Percentiles rank a stretch among this genome's conserved stretches.
Conservation (phyloP, 495 filamentous ascomycete species). For the Clohesyomyces aquaticus region DNA sequence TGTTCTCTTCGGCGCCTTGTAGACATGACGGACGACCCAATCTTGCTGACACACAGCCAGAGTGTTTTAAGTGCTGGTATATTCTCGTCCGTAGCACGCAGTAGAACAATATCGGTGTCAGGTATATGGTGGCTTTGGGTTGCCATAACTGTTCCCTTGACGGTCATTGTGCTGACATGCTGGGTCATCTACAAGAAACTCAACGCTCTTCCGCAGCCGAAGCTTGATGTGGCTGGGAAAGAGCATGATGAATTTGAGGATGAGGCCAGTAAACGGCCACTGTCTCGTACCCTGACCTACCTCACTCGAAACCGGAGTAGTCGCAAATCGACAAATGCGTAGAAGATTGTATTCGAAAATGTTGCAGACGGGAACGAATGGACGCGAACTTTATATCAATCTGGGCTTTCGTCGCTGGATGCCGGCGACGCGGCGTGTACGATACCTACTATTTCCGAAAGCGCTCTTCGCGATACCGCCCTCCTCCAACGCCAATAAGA, state of each 20-base stretch:
- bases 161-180: not conserved
- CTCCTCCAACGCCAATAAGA: too few relatives aligned
- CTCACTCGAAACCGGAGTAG: not conserved
- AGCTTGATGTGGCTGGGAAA: not conserved
- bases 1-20: not conserved
- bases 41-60: conserved; percentile 2
- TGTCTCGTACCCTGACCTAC: not conserved
- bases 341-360: too few relatives aligned
- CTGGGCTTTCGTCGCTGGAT: too few relatives aligned
- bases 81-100: not conserved
- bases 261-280: not conserved
- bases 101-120: not conserved
- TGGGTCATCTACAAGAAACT: not conserved
- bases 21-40: too few relatives aligned
- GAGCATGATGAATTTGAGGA: not conserved
- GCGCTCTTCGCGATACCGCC: too few relatives aligned
- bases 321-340: too few relatives aligned
- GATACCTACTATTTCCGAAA: too few relatives aligned
- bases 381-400: too few relatives aligned
- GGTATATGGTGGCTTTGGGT: conserved; percentile 5
- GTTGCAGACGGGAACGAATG: too few relatives aligned
- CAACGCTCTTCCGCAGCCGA: not conserved
- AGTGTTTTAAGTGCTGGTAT: not conserved
- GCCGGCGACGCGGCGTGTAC: too few relatives aligned
- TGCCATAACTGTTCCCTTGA: not conserved